Conservation (phyloP, 805 yeast genomes). For the Lachancea meyersii region DNA sequence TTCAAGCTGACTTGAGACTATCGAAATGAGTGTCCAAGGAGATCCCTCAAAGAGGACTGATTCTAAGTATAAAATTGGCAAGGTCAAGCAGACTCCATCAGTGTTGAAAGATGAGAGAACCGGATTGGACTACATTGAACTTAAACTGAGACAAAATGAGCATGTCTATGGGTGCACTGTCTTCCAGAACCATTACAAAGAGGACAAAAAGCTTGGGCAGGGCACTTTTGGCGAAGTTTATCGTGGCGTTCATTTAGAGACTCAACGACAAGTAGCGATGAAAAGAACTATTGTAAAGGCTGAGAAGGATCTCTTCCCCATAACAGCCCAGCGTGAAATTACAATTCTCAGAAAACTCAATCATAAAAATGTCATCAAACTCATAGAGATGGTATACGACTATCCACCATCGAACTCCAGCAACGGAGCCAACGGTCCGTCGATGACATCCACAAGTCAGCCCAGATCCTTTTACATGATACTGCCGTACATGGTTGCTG, state of each 20-base stretch:
- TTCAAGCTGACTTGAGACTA: not conserved
- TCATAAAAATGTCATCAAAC: slow-evolving; percentile 67
- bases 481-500: slow-evolving; percentile 87
- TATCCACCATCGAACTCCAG: slow-evolving; percentile 26
- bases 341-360: slow-evolving; percentile 64
- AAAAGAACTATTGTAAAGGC: slow-evolving; percentile 66
- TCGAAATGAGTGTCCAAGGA: slow-evolving; percentile 6
- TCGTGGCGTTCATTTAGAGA: slow-evolving; percentile 52
- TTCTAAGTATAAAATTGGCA: slow-evolving; percentile 31
- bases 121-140: slow-evolving; percentile 25
- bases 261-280: slow-evolving; percentile 68
- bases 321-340: slow-evolving; percentile 91
- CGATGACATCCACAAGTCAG: slow-evolving; percentile 19
- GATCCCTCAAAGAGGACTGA: slow-evolving; percentile 11
- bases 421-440: slow-evolving; percentile 13
- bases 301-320: slow-evolving; percentile 62
- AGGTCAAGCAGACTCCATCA: slow-evolving; percentile 30
- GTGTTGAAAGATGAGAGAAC: slow-evolving; percentile 25
- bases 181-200: slow-evolving; percentile 27
- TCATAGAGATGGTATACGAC: slow-evolving; percentile 72
- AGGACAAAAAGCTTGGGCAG: slow-evolving; percentile 56
- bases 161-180: slow-evolving; percentile 31
- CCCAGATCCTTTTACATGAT: slow-evolving; percentile 67
- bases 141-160: slow-evolving; percentile 23
- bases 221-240: slow-evolving; percentile 90